Conservation (phyloP, 768 basidiomycete species). For the Russula sp. region DNA sequence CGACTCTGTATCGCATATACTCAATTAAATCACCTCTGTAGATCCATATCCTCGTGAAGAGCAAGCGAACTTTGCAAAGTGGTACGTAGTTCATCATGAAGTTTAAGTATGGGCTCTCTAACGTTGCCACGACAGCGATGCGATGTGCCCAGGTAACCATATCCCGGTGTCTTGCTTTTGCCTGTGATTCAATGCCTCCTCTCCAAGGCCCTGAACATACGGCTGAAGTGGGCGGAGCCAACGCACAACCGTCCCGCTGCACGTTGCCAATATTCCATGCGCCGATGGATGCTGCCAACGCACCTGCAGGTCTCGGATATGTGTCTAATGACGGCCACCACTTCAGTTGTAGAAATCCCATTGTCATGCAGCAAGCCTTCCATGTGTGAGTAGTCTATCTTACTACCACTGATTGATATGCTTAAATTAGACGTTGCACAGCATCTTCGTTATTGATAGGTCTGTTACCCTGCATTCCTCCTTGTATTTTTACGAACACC, state of each 20-base stretch:
- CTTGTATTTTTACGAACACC: conserved; percentile 17
- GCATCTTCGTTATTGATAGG: conserved; percentile 50
- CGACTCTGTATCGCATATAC: background rate
- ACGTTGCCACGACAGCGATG: conserved; percentile 32
- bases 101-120: background rate
- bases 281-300: conserved; percentile 27
- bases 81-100: conserved; percentile 30
- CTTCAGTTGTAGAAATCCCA: conserved; percentile 49
- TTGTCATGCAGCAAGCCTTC: conserved; percentile 45
- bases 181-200: background rate
- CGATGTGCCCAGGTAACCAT: conserved; percentile 41
- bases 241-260: conserved; percentile 46
- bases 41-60: conserved; percentile 57
- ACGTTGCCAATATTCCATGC: conserved; percentile 46
- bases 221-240: conserved; percentile 20
- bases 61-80: conserved; percentile 45
- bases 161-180: no score
- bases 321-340: conserved; percentile 51
- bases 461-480: conserved; percentile 33
- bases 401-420: background rate
- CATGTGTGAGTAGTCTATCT: conserved; percentile 45
- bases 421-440: background rate
- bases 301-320: conserved; percentile 35
- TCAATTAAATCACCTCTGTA: conserved; percentile 15
- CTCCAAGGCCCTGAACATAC: conserved; percentile 44